These are phyloP conservation scores for Suaeda aralocaspica DNA, from an alignment of 148 eudicot species.

Conservation along the genomic window DNA sequence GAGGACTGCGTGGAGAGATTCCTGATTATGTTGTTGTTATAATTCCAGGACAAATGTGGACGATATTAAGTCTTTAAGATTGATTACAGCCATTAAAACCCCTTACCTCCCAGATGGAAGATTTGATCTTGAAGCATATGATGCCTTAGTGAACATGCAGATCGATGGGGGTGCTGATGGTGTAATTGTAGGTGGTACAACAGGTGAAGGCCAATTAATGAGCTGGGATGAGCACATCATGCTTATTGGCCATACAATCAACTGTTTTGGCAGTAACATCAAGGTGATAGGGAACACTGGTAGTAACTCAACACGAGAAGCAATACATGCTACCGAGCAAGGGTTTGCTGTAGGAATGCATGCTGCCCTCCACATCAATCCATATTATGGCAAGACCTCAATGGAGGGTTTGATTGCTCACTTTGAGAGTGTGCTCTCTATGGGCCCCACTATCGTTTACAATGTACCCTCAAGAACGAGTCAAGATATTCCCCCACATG, in stretches of 20 bases:
- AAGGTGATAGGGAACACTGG: constrained; percentile 91
- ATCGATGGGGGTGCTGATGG: constrained; percentile 71
- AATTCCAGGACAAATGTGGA: constrained; percentile 72
- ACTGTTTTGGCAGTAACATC: constrained; percentile 71
- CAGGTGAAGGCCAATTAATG: constrained; percentile 92
- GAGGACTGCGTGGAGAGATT: background rate
- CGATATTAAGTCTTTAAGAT: constrained; percentile 63
- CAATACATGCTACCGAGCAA: constrained; percentile 85
- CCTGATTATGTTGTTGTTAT: background rate
- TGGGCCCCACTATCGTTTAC: constrained; percentile 86
- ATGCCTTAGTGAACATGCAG: constrained; percentile 73
- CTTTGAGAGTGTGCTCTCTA: constrained; percentile 61
- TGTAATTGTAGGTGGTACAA: constrained; percentile 87
- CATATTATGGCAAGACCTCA: constrained; percentile 87
- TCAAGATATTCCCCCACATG: constrained; percentile 75
- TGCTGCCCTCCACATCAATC: constrained; percentile 93
- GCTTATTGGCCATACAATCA: constrained; percentile 89
- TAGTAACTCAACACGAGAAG: constrained; percentile 91
- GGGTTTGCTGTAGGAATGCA: constrained; percentile 96
- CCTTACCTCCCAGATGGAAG: constrained; percentile 92
- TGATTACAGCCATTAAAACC: constrained; percentile 83
- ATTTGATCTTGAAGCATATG: constrained; percentile 89
- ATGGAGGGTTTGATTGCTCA: constrained; percentile 70
- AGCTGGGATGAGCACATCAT: constrained; percentile 95
- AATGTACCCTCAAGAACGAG: constrained; percentile 82